Evolutionary conservation across 768 basidiomycete genomes (phyloP), one percentile per base, ranked within the genome.

Genomic region (Kwoniella dendrophila): DNA sequence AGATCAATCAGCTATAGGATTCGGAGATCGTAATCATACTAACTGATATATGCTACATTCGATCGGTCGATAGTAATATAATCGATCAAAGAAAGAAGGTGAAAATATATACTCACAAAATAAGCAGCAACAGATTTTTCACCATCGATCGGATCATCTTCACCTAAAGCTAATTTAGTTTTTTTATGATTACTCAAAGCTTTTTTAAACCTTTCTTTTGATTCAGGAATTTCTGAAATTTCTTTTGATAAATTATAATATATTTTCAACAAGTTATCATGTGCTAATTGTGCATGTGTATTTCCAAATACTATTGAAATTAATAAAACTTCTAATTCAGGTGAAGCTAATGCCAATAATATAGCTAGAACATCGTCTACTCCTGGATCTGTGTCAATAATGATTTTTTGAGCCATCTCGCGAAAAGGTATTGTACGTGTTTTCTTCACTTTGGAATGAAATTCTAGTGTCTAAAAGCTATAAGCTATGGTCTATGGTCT

Each of bases 301-400:
- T 54, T 68, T 20, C 72, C 91, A 74, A 88, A 94, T 2, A 88
- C 86, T 32, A 89, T 82, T 34, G 89, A 84, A 67, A 88, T 87
- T 1, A 88, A 88, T 33, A 89, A 77, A 14, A 95, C 87, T 52
- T 91, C 84, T 1, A 95, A 78, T 73, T 95, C 90, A 11, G 92
- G 91, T 2, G 75, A 77, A 12, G 75, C 67, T 6, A 78, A 66
- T 12, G 73, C 69, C 18, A 78, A 64, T 43, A 78, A 70, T 62
- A 78, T 75, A 30, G 77, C 77, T 29, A 78, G 70, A 56, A 78
- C 77, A 38, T 78, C 77, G 69, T 78, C 77, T 14, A 78, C 77
- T 53, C 77, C 77, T 43, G 77, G 77, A 34, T 78, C 77, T 16
- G 77, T 78, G 54, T 78, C 77, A 55, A 78, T 66, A 52, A 78